Conservation (phyloP, 495 filamentous ascomycete genomes). For the Hypoxylon crocopeplum region DNA sequence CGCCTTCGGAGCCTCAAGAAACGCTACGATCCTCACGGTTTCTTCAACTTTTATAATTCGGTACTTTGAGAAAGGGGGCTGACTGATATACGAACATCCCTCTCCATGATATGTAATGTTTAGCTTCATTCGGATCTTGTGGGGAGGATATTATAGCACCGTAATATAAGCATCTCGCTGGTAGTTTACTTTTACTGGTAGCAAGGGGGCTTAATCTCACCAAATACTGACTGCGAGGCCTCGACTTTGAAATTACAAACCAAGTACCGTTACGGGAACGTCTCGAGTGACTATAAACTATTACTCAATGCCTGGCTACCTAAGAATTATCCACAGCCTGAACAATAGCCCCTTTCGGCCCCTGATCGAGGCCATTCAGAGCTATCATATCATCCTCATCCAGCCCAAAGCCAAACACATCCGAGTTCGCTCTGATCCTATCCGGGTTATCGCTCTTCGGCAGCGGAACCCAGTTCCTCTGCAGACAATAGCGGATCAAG, state of each 20-base stretch:
- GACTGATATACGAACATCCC: background rate
- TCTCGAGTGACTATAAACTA: too few species aligned
- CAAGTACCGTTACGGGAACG: too few species aligned
- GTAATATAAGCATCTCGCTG: too few species aligned
- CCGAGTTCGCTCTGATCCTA: conserved; percentile 57
- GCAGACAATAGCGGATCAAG: conserved; percentile 54
- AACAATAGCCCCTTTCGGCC: background rate
- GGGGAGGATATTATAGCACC: too few species aligned
- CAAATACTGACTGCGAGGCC: too few species aligned
- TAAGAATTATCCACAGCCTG: background rate
- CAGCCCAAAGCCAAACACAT: conserved; percentile 57
- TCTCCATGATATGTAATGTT: too few species aligned
- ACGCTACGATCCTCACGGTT: conserved; percentile 43
- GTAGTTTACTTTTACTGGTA: too few species aligned
- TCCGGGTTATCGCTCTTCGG: conserved; percentile 59
- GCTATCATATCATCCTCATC: conserved; percentile 51
- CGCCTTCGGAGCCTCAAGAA: conserved; percentile 45
- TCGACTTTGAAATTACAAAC: too few species aligned
- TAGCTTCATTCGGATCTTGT: too few species aligned
- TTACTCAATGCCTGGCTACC: too few species aligned
- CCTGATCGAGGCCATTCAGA: conserved; percentile 48
- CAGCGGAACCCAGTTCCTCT: conserved; percentile 56
- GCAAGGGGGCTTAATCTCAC: too few species aligned
- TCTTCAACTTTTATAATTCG: background rate
- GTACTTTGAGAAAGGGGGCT: background rate